phyloP scores from a whole-genome alignment of 2,329 filamentous ascomycete species.

The Nemania diffusa region DNA sequence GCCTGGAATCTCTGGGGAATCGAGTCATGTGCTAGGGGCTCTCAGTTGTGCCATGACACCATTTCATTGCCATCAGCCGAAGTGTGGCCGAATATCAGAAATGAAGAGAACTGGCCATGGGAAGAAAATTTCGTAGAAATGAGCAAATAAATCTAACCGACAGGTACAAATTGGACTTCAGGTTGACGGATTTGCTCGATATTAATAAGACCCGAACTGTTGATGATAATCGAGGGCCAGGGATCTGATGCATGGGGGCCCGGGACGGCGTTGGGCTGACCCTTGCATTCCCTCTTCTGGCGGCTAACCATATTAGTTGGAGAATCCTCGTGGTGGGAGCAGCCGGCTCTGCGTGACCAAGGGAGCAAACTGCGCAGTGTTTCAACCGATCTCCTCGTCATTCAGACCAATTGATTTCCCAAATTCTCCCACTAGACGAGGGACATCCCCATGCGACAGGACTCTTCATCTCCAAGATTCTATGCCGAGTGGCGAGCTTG shows the following conservation, averaged over 20 bases:
- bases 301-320: conserved; percentile 43
- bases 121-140: conserved; percentile 7
- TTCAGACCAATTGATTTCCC: conserved; percentile 23
- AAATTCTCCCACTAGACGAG: neutral
- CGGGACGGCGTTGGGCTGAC: conserved; percentile 42
- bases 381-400: conserved; percentile 29
- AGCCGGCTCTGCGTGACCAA: conserved; percentile 43
- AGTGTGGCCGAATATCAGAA: conserved; percentile 18
- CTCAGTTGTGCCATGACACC: conserved; percentile 29
- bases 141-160: conserved; percentile 20
- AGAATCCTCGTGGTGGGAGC: conserved; percentile 42
- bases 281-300: conserved; percentile 46
- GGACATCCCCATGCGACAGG: neutral
- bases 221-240: conserved; percentile 38
- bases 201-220: conserved; percentile 37
- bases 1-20: conserved; percentile 4
- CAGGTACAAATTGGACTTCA: conserved; percentile 20
- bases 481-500: conserved; percentile 24
- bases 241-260: conserved; percentile 40
- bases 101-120: conserved; percentile 3
- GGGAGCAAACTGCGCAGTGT: conserved; percentile 37
- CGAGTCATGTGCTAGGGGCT: conserved; percentile 33
- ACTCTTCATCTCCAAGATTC: conserved; percentile 13
- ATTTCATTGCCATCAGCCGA: conserved; percentile 24
- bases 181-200: conserved; percentile 34